These are phyloP conservation scores for Cyphellophora attinorum DNA, from an alignment of 2,329 filamentous ascomycete species.

Conservation along the genomic window DNA sequence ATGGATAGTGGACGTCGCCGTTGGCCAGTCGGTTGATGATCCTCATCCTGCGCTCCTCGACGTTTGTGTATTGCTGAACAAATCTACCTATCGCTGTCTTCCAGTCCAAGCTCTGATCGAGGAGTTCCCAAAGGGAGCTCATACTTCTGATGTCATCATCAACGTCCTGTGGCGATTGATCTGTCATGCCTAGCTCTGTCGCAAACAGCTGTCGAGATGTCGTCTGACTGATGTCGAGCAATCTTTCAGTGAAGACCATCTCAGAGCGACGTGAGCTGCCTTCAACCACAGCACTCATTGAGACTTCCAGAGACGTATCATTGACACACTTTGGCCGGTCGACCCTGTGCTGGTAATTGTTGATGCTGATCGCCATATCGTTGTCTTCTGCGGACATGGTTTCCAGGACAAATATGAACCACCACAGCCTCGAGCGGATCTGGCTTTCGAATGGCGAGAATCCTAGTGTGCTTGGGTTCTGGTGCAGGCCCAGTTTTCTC, in stretches of 20 bases:
- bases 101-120: too few species aligned
- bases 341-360: constrained; percentile 49
- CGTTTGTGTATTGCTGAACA: too few species aligned
- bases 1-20: too few species aligned
- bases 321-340: constrained; percentile 39
- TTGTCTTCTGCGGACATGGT: constrained; percentile 52
- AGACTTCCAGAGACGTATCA: constrained; percentile 33
- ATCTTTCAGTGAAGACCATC: constrained; percentile 20
- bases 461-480: constrained; percentile 5
- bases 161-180: too few species aligned
- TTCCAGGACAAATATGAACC: constrained; percentile 40
- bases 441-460: constrained; percentile 36
- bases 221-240: too few species aligned
- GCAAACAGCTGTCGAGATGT: too few species aligned
- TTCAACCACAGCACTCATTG: constrained; percentile 3
- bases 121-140: too few species aligned
- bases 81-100: too few species aligned
- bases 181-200: too few species aligned
- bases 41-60: too few species aligned
- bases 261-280: constrained; percentile 9
- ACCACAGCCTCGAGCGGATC: constrained; percentile 27
- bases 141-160: too few species aligned
- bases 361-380: constrained; percentile 51
- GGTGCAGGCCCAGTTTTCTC: constrained; percentile 20
- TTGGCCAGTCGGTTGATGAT: too few species aligned